Evolutionary conservation across 2,329 filamentous ascomycete species (phyloP).

Genomic region (Rasamsonia emersonii): DNA sequence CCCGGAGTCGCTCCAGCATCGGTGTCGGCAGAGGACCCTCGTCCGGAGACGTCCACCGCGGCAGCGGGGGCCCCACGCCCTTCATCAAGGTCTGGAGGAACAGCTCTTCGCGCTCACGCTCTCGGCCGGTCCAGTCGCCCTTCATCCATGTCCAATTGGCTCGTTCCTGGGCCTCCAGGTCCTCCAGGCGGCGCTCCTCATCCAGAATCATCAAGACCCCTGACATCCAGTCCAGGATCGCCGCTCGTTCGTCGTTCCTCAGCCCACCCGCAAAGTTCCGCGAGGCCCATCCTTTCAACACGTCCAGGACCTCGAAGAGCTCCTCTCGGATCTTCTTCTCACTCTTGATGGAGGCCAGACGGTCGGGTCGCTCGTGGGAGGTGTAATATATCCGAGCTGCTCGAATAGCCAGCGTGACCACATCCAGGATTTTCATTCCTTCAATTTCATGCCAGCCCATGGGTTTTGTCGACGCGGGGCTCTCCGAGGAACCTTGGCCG

Average conservation of each 20-base stretch:
- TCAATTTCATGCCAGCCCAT: constrained; percentile 78
- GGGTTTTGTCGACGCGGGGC: constrained; percentile 20
- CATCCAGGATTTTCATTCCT: constrained; percentile 84
- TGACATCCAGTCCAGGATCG: constrained; percentile 69
- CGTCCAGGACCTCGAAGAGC: constrained; percentile 76
- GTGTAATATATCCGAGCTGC: constrained; percentile 97
- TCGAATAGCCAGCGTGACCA: constrained; percentile 89
- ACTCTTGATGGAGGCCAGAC: constrained; percentile 75
- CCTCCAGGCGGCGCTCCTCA: constrained; percentile 69
- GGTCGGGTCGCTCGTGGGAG: constrained; percentile 76
- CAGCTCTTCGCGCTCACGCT: constrained; percentile 68
- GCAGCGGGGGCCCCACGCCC: constrained; percentile 46
- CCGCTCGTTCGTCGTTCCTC: constrained; percentile 65
- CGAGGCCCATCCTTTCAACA: constrained; percentile 82
- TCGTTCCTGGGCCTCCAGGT: constrained; percentile 61
- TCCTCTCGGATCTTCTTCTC: constrained; percentile 81
- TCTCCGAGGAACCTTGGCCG: constrained; percentile 15
- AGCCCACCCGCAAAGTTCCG: constrained; percentile 80
- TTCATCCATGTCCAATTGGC: constrained; percentile 72
- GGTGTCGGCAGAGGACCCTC: constrained; percentile 44
- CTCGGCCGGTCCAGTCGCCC: constrained; percentile 65
- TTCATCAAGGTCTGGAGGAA: constrained; percentile 71
- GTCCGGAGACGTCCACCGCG: constrained; percentile 57
- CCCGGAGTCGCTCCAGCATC: constrained; percentile 66
- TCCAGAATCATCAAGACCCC: constrained; percentile 69